phyloP scores from a whole-genome alignment of 169 alveolate species.

The Theileria orientalis region DNA sequence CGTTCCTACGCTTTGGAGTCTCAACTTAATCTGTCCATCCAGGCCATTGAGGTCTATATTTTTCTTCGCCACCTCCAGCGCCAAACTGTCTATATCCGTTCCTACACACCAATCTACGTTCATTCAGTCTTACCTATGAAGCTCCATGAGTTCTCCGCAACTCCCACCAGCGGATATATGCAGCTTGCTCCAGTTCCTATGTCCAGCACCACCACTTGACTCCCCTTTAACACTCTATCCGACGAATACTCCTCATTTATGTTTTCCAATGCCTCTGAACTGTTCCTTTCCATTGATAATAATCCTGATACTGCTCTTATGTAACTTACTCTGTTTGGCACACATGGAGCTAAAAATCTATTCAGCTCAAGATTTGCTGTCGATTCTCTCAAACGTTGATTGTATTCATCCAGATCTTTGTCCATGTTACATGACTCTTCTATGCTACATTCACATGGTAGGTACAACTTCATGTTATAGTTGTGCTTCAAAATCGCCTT shows the following conservation, averaged over 20 bases:
- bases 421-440: not conserved
- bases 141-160: constrained; percentile 68
- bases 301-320: constrained; percentile 63
- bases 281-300: constrained; percentile 19
- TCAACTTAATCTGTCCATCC: constrained; percentile 8
- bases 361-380: not conserved
- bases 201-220: constrained; percentile 66
- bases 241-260: not conserved
- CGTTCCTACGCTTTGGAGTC: constrained; percentile 36
- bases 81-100: constrained; percentile 45
- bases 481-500: constrained; percentile 41
- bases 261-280: not conserved
- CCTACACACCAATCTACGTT: constrained; percentile 26
- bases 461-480: constrained; percentile 43
- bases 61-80: constrained; percentile 51
- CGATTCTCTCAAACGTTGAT: not conserved
- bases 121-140: constrained; percentile 55
- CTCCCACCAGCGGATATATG: constrained; percentile 74
- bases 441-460: constrained; percentile 53
- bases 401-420: not conserved
- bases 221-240: constrained; percentile 27
- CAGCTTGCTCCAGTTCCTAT: constrained; percentile 78
- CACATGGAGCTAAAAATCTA: constrained; percentile 68
- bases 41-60: constrained; percentile 35
- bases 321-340: constrained; percentile 74